Conservation (phyloP, 2,329 filamentous ascomycete genomes). For the Tympanopsis confertula region DNA sequence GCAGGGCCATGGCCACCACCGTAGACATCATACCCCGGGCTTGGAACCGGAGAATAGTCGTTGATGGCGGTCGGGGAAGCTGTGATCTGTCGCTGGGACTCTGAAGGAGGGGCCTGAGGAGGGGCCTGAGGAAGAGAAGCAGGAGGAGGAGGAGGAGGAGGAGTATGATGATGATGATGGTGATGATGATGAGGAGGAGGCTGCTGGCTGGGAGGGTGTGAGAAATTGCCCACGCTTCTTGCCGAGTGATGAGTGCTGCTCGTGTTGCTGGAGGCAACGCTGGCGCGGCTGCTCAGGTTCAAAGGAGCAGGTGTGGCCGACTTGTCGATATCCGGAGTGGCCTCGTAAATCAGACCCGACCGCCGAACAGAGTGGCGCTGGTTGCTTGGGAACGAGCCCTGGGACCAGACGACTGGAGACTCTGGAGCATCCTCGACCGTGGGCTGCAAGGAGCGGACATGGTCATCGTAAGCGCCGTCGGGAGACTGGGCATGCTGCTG, state of each 20-base stretch:
- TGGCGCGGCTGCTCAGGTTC: conserved; percentile 24
- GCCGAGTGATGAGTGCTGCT: background rate
- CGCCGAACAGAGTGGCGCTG: no score
- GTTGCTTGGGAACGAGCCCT: background rate
- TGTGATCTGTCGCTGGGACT: no score
- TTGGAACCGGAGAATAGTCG: no score
- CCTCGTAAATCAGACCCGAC: background rate
- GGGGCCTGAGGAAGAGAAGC: background rate
- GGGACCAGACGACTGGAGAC: conserved; percentile 15
- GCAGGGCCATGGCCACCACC: background rate
- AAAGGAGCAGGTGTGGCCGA: conserved; percentile 30
- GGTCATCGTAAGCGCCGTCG: conserved; percentile 32
- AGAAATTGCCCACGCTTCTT: no score
- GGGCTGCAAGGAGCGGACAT: conserved; percentile 42
- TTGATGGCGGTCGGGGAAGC: no score
- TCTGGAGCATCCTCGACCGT: conserved; percentile 55
- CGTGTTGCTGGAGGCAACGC: conserved; percentile 12
- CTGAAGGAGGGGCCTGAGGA: background rate
- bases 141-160: no score
- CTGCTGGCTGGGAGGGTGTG: no score
- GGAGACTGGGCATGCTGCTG: conserved; percentile 36
- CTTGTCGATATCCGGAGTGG: conserved; percentile 12
- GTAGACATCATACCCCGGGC: background rate
- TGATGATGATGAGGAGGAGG: conserved; percentile 3
- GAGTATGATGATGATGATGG: no score